A percentile compares a stretch with the other conserved stretches of the same genome.
phyloP scores from a whole-genome alignment of 139 green algal genomes.

The Coccomyxa sp. region DNA sequence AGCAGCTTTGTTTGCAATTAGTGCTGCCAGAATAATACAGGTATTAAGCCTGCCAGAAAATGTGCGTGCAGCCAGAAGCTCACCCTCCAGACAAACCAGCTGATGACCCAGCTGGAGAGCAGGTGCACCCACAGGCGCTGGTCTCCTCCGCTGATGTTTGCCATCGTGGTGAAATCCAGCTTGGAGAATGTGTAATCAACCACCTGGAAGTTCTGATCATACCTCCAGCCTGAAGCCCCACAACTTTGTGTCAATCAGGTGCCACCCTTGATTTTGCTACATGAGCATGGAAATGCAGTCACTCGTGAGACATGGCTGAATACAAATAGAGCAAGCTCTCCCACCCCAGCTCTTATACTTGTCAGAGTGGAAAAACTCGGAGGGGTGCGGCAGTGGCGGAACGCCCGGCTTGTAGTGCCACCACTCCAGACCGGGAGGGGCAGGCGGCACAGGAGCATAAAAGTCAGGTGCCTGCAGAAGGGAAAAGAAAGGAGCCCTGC shows the following conservation, averaged over 20 bases:
- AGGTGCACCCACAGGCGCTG: slow-evolving; percentile 56
- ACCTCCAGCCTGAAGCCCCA: slow-evolving; percentile 20
- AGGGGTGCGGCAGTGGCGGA: slow-evolving; percentile 15
- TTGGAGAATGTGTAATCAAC: slow-evolving; percentile 29
- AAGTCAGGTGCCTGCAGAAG: slow-evolving; percentile 28
- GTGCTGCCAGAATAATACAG: background rate
- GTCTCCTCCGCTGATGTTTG: slow-evolving; percentile 38
- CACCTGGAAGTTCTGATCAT: slow-evolving; percentile 16
- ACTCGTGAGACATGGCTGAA: background rate
- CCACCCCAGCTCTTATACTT: background rate
- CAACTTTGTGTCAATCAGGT: background rate
- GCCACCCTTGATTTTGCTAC: background rate
- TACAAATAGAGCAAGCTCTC: background rate
- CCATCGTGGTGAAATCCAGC: slow-evolving; percentile 39
- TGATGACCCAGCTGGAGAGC: slow-evolving; percentile 45
- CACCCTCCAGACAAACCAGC: slow-evolving; percentile 20
- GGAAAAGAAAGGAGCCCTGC: background rate
- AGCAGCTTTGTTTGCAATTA: background rate
- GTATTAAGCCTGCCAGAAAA: background rate
- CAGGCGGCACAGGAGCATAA: slow-evolving; percentile 19
- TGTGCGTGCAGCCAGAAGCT: background rate
- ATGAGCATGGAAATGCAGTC: background rate
- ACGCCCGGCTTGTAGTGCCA: slow-evolving; percentile 29
- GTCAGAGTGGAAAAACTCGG: background rate
- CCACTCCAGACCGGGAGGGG: slow-evolving; percentile 40